Evolutionary conservation across 257 asterid species (phyloP).

Genomic region (Petunia axillaris): DNA sequence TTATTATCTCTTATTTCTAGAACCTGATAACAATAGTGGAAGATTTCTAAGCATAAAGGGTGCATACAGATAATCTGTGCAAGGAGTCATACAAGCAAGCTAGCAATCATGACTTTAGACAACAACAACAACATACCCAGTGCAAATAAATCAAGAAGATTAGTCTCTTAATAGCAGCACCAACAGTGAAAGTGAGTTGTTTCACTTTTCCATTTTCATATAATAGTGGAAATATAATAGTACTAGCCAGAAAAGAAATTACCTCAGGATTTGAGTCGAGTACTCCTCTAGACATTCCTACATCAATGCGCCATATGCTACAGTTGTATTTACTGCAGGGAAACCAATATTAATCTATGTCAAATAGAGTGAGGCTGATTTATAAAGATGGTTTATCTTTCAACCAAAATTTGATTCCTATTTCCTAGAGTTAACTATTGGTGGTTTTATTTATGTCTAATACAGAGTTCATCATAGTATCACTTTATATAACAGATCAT

Average conservation of each 20-base stretch:
- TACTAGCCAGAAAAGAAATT: slow-evolving; percentile 25
- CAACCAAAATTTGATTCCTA: neutral
- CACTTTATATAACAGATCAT: neutral
- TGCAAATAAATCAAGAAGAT: neutral
- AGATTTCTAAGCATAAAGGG: slow-evolving; percentile 5
- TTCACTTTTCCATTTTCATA: neutral
- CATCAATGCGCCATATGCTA: slow-evolving; percentile 88
- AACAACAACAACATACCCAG: neutral
- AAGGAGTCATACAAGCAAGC: neutral
- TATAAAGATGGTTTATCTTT: neutral
- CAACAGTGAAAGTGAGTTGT: neutral
- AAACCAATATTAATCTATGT: slow-evolving; percentile 24
- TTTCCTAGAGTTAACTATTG: neutral
- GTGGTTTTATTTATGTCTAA: neutral
- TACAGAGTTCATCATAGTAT: neutral
- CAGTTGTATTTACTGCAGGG: slow-evolving; percentile 71
- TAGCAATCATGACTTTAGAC: neutral
- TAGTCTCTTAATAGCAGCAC: neutral
- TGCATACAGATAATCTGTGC: neutral
- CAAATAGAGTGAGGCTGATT: neutral
- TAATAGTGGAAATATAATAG: neutral
- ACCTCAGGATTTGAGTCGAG: slow-evolving; percentile 97
- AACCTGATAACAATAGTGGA: slow-evolving; percentile 48
- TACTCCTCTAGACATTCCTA: slow-evolving; percentile 98
- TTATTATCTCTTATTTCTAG: slow-evolving; percentile 76